Conservation (phyloP, 1,284 basidiomycete species). For the Anthracocystis walkeri region DNA sequence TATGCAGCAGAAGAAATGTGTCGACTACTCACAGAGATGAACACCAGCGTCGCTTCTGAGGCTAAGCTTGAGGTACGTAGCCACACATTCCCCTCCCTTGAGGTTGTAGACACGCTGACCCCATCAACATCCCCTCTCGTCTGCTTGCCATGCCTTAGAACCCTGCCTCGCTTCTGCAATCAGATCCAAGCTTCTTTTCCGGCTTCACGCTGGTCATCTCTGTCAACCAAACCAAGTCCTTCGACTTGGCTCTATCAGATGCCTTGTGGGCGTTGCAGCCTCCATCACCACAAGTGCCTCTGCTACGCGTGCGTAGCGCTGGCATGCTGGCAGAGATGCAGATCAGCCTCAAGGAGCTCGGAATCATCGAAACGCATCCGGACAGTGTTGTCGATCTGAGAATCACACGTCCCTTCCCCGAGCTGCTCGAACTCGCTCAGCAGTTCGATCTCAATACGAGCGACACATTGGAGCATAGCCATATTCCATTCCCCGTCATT, state of each 20-base stretch:
- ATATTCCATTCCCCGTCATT: slow-evolving; percentile 65
- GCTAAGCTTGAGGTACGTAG: slow-evolving; percentile 73
- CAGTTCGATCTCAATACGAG: slow-evolving; percentile 48
- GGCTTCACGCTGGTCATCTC: slow-evolving; percentile 84
- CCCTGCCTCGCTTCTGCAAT: slow-evolving; percentile 72
- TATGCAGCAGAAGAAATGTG: slow-evolving; percentile 84
- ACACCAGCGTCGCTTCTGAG: slow-evolving; percentile 82
- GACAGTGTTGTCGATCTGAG: slow-evolving; percentile 78
- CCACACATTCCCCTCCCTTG: too few species aligned
- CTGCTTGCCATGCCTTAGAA: slow-evolving; percentile 2
- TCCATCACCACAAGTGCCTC: slow-evolving; percentile 54
- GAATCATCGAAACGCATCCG: slow-evolving; percentile 88
- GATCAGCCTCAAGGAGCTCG: slow-evolving; percentile 61
- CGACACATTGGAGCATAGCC: slow-evolving; percentile 60
- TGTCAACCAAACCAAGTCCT: slow-evolving; percentile 71
- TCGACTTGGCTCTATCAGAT: slow-evolving; percentile 55
- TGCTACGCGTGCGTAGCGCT: slow-evolving; percentile 53
- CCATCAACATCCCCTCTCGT: neutral
- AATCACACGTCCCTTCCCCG: slow-evolving; percentile 88
- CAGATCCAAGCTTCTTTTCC: slow-evolving; percentile 73
- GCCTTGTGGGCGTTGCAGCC: slow-evolving; percentile 50
- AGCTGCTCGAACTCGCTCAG: slow-evolving; percentile 51
- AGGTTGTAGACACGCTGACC: neutral
- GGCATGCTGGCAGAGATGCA: slow-evolving; percentile 63
- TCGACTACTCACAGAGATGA: slow-evolving; percentile 83